phyloP scores from a whole-genome alignment of 31 red algal genomes.

The Odonthalia washingtoniensis region DNA sequence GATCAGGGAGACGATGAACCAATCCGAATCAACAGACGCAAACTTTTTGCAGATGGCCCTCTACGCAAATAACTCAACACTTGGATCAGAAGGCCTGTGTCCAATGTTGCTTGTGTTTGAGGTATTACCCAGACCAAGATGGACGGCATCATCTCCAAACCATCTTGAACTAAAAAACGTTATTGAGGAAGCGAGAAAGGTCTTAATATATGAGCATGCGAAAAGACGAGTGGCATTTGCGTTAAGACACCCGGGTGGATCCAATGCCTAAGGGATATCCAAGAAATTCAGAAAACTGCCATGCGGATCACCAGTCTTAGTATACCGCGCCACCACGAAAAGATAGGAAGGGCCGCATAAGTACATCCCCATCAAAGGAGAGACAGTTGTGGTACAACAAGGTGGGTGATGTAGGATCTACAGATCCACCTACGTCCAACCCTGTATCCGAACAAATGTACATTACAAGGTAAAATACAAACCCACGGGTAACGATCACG shows the following conservation, averaged over 20 bases:
- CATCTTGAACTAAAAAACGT: background rate
- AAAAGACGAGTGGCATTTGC: background rate
- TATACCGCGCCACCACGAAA: background rate
- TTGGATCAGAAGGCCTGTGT: background rate
- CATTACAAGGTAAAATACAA: background rate
- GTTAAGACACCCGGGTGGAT: background rate
- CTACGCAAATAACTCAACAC: background rate
- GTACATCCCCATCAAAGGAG: background rate
- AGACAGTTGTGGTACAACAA: background rate
- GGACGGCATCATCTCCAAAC: background rate
- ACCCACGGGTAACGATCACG: background rate
- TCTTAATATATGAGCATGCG: background rate
- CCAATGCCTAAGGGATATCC: background rate
- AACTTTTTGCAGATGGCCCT: background rate
- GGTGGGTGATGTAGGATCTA: background rate
- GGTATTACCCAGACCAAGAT: background rate
- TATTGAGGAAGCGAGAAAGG: background rate
- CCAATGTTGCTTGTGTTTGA: background rate
- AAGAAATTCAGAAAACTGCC: background rate
- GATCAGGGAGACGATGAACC: background rate
- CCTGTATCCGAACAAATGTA: background rate
- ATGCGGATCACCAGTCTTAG: background rate
- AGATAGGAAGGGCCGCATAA: background rate
- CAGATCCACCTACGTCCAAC: background rate
- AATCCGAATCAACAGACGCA: no score